Evolutionary conservation across 768 basidiomycete species (phyloP), one percentile per base, ranked within the genome.

Genomic region (Russula griseocarnosa): DNA sequence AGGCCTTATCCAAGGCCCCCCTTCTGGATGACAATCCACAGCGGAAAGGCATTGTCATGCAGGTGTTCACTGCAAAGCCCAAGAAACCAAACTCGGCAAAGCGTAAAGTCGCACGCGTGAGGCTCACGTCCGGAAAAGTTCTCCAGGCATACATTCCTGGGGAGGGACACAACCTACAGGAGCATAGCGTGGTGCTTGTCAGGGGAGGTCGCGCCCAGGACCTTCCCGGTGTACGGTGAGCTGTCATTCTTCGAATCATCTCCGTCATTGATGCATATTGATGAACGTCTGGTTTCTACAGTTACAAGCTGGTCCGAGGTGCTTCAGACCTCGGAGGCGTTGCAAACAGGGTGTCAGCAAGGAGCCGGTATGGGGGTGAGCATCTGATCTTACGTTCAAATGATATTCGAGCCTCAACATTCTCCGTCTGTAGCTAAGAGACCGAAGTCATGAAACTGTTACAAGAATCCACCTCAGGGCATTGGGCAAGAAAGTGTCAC

Each of bases 41-140:
- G 77, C 84, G 86, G 70, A 97, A 97, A 72, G 97, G 92, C 53
- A 94, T 99, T 65, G 92, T 92, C 74, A 84, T 88, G 46, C 85
- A 86, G 67, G 80, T 93, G 46, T 84, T 86, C 69, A 91, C 86
- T 58, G 84, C 83, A 68, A 91, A 86, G 70, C 97, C 97, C 26
- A 97, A 94, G 80, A 99, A 99, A 73, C 97, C 97, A 67, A 99
- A 99, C 76, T 98, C 96, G 13, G 95, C 95, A 42, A 94, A 97
- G 72, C 92, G 97, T 65, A 98, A 98, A 78, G 92, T 98, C 61
- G 94, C 94, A 50, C 83, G 92, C 70, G 87, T 99, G 69, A 96
- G 96, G 78, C 80, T 99, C 61, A 83, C 87, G 24, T 94, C 87
- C 14, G 97, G 97, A 55, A 87, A 90, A 74, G 87, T 86, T 49